These are phyloP conservation scores for Cokeromyces recurvatus DNA, from an alignment of 371 early-diverging fungal genomes.

Conservation along the genomic window DNA sequence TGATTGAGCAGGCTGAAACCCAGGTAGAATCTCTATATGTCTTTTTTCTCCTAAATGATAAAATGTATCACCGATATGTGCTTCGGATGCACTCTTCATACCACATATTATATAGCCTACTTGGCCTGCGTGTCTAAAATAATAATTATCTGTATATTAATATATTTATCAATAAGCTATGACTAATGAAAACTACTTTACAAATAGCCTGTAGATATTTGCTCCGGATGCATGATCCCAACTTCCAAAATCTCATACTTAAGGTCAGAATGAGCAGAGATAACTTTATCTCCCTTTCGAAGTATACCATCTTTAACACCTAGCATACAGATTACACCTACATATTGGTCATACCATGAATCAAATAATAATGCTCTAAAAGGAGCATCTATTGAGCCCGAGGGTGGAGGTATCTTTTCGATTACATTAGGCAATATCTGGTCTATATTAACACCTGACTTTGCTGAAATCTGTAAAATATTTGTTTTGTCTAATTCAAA, in stretches of 20 bases:
- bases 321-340: slow-evolving; percentile 92
- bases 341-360: slow-evolving; percentile 94
- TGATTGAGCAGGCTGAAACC: slow-evolving; percentile 89
- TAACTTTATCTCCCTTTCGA: slow-evolving; percentile 80
- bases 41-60: slow-evolving; percentile 48
- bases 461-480: slow-evolving; percentile 76
- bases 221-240: slow-evolving; percentile 96
- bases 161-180: too few species aligned
- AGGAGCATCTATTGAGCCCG: slow-evolving; percentile 56
- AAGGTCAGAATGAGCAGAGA: slow-evolving; percentile 68
- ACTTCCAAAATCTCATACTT: slow-evolving; percentile 88
- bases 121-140: slow-evolving; percentile 84
- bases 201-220: slow-evolving; percentile 67
- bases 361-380: slow-evolving; percentile 90
- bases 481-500: slow-evolving; percentile 78
- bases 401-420: slow-evolving; percentile 73
- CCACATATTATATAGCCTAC: slow-evolving; percentile 92
- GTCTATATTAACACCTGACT: slow-evolving; percentile 80
- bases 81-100: slow-evolving; percentile 92
- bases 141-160: neutral
- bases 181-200: too few species aligned
- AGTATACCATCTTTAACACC: slow-evolving; percentile 84
- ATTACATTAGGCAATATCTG: slow-evolving; percentile 74
- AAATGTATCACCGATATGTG: slow-evolving; percentile 96
- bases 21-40: slow-evolving; percentile 77